A percentile compares a stretch with the other conserved stretches of the same genome.
phyloP scores from a whole-genome alignment of 495 filamentous ascomycete genomes.

The Hypoxylon intermedium region DNA sequence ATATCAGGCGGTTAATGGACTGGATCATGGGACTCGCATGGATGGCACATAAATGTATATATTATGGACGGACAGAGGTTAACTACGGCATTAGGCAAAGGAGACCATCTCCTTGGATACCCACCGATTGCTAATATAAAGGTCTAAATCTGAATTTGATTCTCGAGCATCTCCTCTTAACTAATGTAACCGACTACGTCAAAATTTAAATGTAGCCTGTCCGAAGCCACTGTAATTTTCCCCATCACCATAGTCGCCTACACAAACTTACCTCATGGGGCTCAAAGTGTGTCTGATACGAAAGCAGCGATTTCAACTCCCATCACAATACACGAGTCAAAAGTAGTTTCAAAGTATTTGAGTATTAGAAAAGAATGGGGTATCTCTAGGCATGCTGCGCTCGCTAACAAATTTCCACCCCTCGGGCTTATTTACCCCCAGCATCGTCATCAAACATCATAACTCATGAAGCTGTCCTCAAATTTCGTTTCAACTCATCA shows the following conservation, averaged over 20 bases:
- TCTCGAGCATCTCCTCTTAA: too few relatives aligned
- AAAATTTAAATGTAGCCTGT: too few relatives aligned
- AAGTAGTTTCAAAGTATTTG: slow-evolving; percentile 29
- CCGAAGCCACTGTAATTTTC: too few relatives aligned
- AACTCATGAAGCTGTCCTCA: slow-evolving; percentile 12
- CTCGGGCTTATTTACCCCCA: neutral
- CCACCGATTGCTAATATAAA: slow-evolving; percentile 6
- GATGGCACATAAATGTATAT: slow-evolving; percentile 12
- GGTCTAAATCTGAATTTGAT: too few relatives aligned
- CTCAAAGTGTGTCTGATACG: too few relatives aligned
- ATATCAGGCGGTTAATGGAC: slow-evolving; percentile 9
- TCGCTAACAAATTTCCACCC: slow-evolving; percentile 32
- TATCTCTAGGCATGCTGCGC: slow-evolving; percentile 40
- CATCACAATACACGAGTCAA: too few relatives aligned
- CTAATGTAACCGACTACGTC: too few relatives aligned
- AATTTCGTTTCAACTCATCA: slow-evolving; percentile 20
- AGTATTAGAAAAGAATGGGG: slow-evolving; percentile 38
- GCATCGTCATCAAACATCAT: slow-evolving; percentile 33
- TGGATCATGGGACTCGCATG: neutral
- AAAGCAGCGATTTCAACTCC: too few relatives aligned
- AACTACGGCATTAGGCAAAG: slow-evolving; percentile 6
- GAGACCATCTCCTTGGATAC: slow-evolving; percentile 17
- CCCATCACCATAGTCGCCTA: too few relatives aligned
- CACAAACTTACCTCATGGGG: too few relatives aligned
- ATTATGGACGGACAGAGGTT: slow-evolving; percentile 1